Evolutionary conservation across 139 green algal genomes (phyloP), one percentile per base, ranked within the genome.

Genomic region (Closterium sp.): DNA sequence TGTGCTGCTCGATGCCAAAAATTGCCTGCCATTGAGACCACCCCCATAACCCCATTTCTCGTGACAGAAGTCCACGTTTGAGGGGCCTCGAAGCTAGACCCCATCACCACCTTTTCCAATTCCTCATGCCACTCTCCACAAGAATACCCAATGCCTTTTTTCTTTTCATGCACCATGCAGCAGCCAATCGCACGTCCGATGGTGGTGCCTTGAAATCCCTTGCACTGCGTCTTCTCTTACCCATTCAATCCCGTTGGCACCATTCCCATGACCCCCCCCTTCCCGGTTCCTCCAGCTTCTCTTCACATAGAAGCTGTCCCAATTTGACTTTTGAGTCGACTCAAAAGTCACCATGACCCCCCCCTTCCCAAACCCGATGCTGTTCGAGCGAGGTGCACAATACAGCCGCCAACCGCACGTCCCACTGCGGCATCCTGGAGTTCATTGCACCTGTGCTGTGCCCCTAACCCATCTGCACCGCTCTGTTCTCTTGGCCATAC

Each of bases 391-490:
- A 97, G 34, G 92, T 99, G 16, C 95, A 97, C 43, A 98, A 98
- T 93, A 34, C 34, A 25, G 87, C 89, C 9, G 95, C 89, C 2
- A 94, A 94, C 4, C 95, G 96, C 3, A 94, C 84, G 21, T 98
- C 98, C 3, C 98, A 99, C 95, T 99, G 98, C 90, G 98, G 98
- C 30, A 98, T 99, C 43, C 94, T 99, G 88, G 98, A 99, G 95
- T 99, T 99, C 90, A 92, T 99, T 36, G 98, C 98, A 1, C n/a
- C n/a, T n/a, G n/a, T n/a, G n/a, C n/a, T n/a, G n/a, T n/a, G n/a
- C n/a, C 35, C 35, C 19, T 19, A 64, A 25, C 76, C 19, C 28
- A 34, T n/a, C 12, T 36, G 12, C 35, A 90, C 84, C 38, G 10
- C 23, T 30, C 81, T 93, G n/a, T n/a, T n/a, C n/a, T n/a, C n/a